Evolutionary conservation across 495 filamentous ascomycete species (phyloP), one percentile per base, ranked within the genome.

Genomic region (Xylaria flabelliformis): DNA sequence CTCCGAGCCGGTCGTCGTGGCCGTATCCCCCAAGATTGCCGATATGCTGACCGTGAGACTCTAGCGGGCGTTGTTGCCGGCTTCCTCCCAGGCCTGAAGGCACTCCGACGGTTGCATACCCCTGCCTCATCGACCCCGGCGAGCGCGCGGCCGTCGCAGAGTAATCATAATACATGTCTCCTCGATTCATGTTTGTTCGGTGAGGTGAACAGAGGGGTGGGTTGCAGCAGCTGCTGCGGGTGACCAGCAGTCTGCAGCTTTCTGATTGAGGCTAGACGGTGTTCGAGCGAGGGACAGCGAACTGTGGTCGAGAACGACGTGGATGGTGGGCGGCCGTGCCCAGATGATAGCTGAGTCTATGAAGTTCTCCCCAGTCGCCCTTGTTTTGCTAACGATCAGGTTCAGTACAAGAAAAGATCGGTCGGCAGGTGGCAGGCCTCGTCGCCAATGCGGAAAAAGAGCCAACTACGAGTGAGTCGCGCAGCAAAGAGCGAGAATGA

Each of bases 71-170:
- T 39, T 32, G 26, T 83, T 74, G 90, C 90, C 74, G 91, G 81
- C 79, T 92, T 87, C 75, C 91, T 39, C 82, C 89, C 53, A 94
- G 85, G 44, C 89, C 89, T 74, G 90, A 87, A 50, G 89, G 74
- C 46, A 79, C 63, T 63, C 77, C 77, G 39, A 79, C 87, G 64
- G 85, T 88, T 69, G 81, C 82, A 76, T 85, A 88, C 51, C 82
- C 83, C 44, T 83, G 83, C 61, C 83, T 78, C 46, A 82, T 77
- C 12, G 82, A 81, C 58, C 80, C 76, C 19, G 86, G 85, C 34
- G 83, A 84, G 72, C 81, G 79, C 71, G 81, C 83, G 21, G 81
- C 67, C 53, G 76, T 24, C 13, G 74, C 66, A 19, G 77, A 64
- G 46, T 83, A 83, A 62, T 81, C 77, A 70, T 82, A 78, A 74